Evolutionary conservation across 805 yeast genomes (phyloP), one percentile per base, ranked within the genome.

Genomic region (Saccharomycopsis sp.): DNA sequence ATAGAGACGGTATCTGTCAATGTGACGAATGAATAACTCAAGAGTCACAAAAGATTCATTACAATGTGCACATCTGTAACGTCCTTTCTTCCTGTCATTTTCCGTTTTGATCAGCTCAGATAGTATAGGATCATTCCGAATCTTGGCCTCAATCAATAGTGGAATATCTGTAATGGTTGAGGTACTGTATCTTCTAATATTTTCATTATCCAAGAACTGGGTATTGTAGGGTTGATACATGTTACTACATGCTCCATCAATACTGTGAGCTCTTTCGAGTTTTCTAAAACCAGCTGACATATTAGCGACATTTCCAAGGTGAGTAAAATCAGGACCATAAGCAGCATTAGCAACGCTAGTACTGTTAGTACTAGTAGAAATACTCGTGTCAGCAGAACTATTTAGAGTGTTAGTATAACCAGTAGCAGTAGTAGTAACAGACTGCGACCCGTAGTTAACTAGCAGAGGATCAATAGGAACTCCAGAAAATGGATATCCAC

Each of bases 31-130:
- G 52, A 74, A 71, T 15, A 70, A 72, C 15, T 70, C 67, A 7
- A 78, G 64, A 9, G 73, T 72, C 3, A 72, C 60, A 63, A 77
- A 79, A 19, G 67, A 68, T 25, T 69, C 66, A 0, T 76, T 65
- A 58, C 84, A 80, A 58, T 80, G 83, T 2, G 78, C 68, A 66
- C 84, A 80, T 56, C 73, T 72, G 62, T 77, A 78, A 34, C 72
- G 67, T 0, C 78, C 82, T 24, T 69, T 73, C 19, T 67, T 68
- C 7, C 64, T 53, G 9, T 72, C 63, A 9, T 67, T 67, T 2
- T 65, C 63, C 5, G 12, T 35, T 29, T 29, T 29, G 38, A 29
- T 29, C 38, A 29, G 38, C 38, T 29, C 38, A 12, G 38, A 29
- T 5, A 29, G 38, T 7, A 29, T 7, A 5, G 38, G 38, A 29